These are phyloP conservation scores for Eremochloa ophiuroides DNA, from an alignment of 176 grass and related monocot species.

Conservation along the genomic window DNA sequence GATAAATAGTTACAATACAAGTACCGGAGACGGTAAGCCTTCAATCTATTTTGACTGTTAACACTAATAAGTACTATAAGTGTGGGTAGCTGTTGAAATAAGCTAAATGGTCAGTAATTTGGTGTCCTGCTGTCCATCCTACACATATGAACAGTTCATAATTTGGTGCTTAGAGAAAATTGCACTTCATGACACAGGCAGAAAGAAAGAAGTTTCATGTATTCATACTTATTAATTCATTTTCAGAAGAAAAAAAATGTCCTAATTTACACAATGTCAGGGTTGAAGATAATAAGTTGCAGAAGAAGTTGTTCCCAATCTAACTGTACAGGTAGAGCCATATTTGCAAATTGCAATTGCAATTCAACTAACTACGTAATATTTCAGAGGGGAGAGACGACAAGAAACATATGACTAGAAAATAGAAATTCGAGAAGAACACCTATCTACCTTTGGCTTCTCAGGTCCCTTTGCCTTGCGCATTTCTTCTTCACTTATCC, in stretches of 20 bases:
- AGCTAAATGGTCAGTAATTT: not conserved
- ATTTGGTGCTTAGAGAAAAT: not conserved
- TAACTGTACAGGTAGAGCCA: not conserved
- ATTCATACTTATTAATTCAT: not conserved
- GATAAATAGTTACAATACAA: not conserved
- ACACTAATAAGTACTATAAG: not conserved
- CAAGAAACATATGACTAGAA: not conserved
- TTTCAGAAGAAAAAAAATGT: not conserved
- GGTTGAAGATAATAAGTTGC: conserved; percentile 1
- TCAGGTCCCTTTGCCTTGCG: conserved; percentile 60
- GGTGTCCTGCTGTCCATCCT: not conserved
- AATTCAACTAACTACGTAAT: conserved; percentile 12
- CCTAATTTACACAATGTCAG: not conserved
- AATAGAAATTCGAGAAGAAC: conserved; percentile 8
- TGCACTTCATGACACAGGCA: not conserved
- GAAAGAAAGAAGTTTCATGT: not conserved
- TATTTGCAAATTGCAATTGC: not conserved
- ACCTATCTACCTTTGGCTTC: conserved; percentile 72
- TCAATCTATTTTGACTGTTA: not conserved
- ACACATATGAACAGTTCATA: not conserved
- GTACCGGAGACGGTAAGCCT: not conserved
- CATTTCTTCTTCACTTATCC: conserved; percentile 79
- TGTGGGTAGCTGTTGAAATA: not conserved
- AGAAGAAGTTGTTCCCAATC: not conserved
- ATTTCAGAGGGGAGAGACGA: not conserved